phyloP scores from a whole-genome alignment of 768 basidiomycete genomes.

The Suillus luteus region DNA sequence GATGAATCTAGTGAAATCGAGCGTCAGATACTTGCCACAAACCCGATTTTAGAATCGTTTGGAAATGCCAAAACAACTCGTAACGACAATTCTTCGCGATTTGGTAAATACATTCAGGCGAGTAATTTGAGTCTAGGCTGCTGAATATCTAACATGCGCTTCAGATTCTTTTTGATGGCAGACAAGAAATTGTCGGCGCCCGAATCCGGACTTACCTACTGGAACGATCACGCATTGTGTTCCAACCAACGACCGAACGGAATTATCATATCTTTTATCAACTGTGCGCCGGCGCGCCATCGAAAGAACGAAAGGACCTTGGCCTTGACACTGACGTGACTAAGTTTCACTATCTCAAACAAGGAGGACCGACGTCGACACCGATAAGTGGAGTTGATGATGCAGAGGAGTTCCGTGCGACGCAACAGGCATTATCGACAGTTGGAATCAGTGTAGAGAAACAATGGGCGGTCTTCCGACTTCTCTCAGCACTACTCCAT shows the following conservation, averaged over 20 bases:
- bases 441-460: constrained; percentile 98
- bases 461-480: constrained; percentile 96
- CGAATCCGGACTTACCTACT: constrained; percentile 98
- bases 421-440: constrained; percentile 93
- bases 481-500: constrained; percentile 91
- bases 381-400: constrained; percentile 95
- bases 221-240: constrained; percentile 96
- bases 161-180: constrained; percentile 94
- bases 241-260: constrained; percentile 94
- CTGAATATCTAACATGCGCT: constrained; percentile 14
- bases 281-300: constrained; percentile 92
- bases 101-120: constrained; percentile 99
- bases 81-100: constrained; percentile 98
- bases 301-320: constrained; percentile 93
- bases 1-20: constrained; percentile 95
- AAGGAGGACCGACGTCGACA: constrained; percentile 86
- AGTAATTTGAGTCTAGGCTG: constrained; percentile 24
- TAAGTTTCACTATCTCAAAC: constrained; percentile 90
- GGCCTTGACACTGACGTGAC: constrained; percentile 84
- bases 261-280: constrained; percentile 99
- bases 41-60: constrained; percentile 98
- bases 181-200: constrained; percentile 96
- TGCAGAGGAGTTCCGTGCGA: constrained; percentile 90
- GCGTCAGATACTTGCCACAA: constrained; percentile 97
- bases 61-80: constrained; percentile 99